A percentile compares a stretch with the other conserved stretches of the same genome.
Conservation (phyloP, 176 grass and related monocot genomes). For the Dactylis glomerata region DNA sequence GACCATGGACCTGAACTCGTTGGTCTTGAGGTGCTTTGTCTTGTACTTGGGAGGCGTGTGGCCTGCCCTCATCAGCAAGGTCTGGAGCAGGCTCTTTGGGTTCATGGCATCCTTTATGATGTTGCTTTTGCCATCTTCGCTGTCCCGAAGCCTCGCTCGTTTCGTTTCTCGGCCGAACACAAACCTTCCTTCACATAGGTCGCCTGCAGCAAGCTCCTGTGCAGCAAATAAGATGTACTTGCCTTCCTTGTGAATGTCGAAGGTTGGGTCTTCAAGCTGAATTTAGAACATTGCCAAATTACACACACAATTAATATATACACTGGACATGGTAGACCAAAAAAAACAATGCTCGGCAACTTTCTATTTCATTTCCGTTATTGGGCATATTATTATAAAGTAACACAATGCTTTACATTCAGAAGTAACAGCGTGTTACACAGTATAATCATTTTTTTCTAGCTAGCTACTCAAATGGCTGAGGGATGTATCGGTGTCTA, state of each 20-base stretch:
- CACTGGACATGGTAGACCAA: not conserved
- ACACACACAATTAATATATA: not conserved
- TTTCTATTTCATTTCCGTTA: not conserved
- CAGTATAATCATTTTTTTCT: not conserved
- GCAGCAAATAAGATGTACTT: conserved; percentile 78
- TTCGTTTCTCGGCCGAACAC: conserved; percentile 81
- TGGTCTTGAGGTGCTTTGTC: conserved; percentile 91
- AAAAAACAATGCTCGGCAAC: not conserved
- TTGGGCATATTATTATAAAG: not conserved
- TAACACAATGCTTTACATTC: not conserved
- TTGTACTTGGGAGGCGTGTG: conserved; percentile 93
- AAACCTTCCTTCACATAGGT: conserved; percentile 92
- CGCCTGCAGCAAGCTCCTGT: conserved; percentile 86
- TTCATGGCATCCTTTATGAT: conserved; percentile 66
- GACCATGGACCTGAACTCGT: conserved; percentile 89
- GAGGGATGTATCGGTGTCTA: not conserved
- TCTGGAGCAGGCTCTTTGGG: conserved; percentile 87
- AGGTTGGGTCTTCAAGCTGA: conserved; percentile 74
- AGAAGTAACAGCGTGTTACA: not conserved
- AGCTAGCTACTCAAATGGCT: not conserved
- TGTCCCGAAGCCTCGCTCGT: conserved; percentile 30
- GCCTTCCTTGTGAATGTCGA: conserved; percentile 93
- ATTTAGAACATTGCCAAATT: conserved; percentile 25
- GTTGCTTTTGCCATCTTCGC: conserved; percentile 47
- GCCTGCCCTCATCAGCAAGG: conserved; percentile 87